Conservation (phyloP, 2,329 filamentous ascomycete genomes). For the Colletotrichum phormii region DNA sequence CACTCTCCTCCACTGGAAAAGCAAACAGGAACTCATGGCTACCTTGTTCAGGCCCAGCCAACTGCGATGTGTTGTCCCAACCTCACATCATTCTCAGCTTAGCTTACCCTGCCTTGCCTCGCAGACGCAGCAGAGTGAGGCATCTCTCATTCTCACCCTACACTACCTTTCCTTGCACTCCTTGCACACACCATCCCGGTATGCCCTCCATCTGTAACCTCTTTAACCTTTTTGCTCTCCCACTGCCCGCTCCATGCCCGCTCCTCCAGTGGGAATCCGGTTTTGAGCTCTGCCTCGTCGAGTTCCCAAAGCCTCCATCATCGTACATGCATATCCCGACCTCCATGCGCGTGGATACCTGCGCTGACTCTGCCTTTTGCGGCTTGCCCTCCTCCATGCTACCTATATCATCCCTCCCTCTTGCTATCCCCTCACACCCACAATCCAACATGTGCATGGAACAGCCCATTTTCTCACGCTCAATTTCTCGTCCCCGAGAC, state of each 20-base stretch:
- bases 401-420: constrained; percentile 12
- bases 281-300: constrained; percentile 12
- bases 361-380: background rate
- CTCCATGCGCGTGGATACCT: constrained; percentile 2
- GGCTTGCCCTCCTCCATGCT: background rate
- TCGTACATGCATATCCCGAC: constrained; percentile 17
- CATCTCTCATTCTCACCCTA: constrained; percentile 2
- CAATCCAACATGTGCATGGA: constrained; percentile 5
- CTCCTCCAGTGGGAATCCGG: constrained; percentile 11
- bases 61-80: constrained; percentile 16
- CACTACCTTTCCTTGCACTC: background rate
- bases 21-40: constrained; percentile 1
- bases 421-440: constrained; percentile 4
- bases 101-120: background rate
- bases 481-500: background rate
- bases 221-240: background rate
- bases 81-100: constrained; percentile 12
- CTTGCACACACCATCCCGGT: constrained; percentile 7
- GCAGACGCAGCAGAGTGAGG: background rate
- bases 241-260: background rate
- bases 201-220: background rate
- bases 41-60: background rate
- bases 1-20: background rate
- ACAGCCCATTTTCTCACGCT: background rate
- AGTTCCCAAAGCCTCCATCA: constrained; percentile 10